Conservation (phyloP, 1,139 yeast genomes). For the Candida freyschussii region DNA sequence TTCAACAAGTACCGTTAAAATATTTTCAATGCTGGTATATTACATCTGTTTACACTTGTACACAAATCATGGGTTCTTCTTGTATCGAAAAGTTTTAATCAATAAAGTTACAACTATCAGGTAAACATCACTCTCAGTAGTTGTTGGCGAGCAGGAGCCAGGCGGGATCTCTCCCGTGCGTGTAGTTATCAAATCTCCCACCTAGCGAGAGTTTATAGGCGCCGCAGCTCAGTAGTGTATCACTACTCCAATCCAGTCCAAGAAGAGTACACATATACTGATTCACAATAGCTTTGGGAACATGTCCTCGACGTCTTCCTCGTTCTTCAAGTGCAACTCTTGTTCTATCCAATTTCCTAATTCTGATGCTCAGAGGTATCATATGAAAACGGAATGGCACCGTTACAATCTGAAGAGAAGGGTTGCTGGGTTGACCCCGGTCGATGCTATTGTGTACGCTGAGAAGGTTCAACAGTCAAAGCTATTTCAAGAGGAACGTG, state of each 20-base stretch:
- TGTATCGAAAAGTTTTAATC: conserved; percentile 17
- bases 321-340: conserved; percentile 88
- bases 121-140: background rate
- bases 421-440: conserved; percentile 79
- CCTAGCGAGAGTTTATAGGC: too few relatives aligned
- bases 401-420: conserved; percentile 88
- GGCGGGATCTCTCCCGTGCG: too few relatives aligned
- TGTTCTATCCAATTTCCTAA: conserved; percentile 79
- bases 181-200: background rate
- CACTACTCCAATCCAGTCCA: background rate
- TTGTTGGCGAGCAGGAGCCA: too few relatives aligned
- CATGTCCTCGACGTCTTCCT: conserved; percentile 28
- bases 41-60: conserved; percentile 8
- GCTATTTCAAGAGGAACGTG: conserved; percentile 48
- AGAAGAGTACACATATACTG: too few relatives aligned
- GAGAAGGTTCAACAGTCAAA: conserved; percentile 52
- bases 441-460: conserved; percentile 75
- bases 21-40: conserved; percentile 4
- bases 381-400: conserved; percentile 90
- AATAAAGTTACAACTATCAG: conserved; percentile 2
- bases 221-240: background rate
- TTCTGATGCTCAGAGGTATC: conserved; percentile 79
- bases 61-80: conserved; percentile 14
- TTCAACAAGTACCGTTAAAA: conserved; percentile 97
- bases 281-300: too few relatives aligned